phyloP scores from a whole-genome alignment of 1,139 yeast genomes.

The Saccharomyces hybrid region DNA sequence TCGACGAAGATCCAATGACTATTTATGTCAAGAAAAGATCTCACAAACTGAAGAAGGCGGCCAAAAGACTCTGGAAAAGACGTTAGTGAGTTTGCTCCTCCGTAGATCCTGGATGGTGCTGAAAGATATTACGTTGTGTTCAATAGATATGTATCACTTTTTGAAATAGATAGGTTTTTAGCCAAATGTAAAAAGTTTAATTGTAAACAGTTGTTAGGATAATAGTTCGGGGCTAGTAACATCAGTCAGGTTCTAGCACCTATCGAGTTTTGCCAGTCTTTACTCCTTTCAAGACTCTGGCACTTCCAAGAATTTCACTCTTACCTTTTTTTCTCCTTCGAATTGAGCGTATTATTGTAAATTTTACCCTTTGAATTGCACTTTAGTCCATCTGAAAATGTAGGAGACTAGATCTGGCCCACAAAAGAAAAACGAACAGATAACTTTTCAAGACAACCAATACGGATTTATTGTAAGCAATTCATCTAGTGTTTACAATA shows the following conservation, averaged over 20 bases:
- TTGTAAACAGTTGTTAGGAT: too few relatives aligned
- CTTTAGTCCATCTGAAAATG: neutral
- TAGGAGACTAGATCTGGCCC: neutral
- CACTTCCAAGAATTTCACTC: neutral
- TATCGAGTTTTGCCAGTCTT: neutral
- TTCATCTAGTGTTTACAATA: neutral
- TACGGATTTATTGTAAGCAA: neutral
- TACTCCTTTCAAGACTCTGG: neutral
- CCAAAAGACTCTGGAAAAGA: neutral
- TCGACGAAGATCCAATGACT: constrained; percentile 16
- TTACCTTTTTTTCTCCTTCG: neutral
- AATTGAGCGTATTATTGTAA: neutral
- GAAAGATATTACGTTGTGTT: too few relatives aligned
- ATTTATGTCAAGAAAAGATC: constrained; percentile 13
- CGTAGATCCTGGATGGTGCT: too few relatives aligned
- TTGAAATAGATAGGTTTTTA: too few relatives aligned
- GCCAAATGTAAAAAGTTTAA: too few relatives aligned
- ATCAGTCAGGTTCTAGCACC: too few relatives aligned
- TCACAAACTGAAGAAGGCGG: neutral
- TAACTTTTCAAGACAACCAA: neutral
- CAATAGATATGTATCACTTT: too few relatives aligned
- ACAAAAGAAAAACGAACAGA: neutral
- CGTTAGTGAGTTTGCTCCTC: neutral
- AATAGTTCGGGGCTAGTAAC: too few relatives aligned
- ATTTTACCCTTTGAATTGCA: neutral